Conservation (phyloP, 2,329 filamentous ascomycete genomes). For the Botrytis fragariae region DNA sequence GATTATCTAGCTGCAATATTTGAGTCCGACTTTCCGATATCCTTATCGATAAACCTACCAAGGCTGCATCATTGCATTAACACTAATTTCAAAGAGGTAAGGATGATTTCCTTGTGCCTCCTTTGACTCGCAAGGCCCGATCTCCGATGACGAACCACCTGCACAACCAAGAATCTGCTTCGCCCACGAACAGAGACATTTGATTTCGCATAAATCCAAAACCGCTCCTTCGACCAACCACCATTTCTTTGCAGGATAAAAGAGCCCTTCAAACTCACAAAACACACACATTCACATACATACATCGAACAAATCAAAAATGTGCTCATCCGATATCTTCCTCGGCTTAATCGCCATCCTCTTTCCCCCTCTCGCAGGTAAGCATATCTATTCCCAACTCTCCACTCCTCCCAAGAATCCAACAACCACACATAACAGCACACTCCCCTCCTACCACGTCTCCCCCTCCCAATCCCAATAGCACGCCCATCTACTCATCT, state of each 20-base stretch:
- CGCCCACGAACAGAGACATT: slow-evolving; percentile 12
- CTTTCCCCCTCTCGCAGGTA: slow-evolving; percentile 65
- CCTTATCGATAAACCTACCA: slow-evolving; percentile 2
- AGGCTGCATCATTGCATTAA: neutral
- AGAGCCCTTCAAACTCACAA: neutral
- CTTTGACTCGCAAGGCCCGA: slow-evolving; percentile 16
- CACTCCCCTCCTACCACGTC: neutral
- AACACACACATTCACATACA: neutral
- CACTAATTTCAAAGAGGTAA: neutral
- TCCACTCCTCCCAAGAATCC: neutral
- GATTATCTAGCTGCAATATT: neutral
- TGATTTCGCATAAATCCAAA: slow-evolving; percentile 8
- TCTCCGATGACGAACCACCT: slow-evolving; percentile 13
- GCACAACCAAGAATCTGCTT: slow-evolving; percentile 6
- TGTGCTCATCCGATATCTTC: slow-evolving; percentile 62
- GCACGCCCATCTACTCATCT: neutral
- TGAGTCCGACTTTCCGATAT: neutral
- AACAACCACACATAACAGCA: neutral
- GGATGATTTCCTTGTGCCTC: neutral
- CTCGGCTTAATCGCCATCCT: slow-evolving; percentile 63
- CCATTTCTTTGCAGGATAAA: neutral
- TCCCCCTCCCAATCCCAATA: neutral
- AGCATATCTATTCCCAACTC: slow-evolving; percentile 35
- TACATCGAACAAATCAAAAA: slow-evolving; percentile 35
- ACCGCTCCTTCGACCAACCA: neutral